Evolutionary conservation across 176 grass and related monocot genomes (phyloP).

Genomic region (Secale cereale): DNA sequence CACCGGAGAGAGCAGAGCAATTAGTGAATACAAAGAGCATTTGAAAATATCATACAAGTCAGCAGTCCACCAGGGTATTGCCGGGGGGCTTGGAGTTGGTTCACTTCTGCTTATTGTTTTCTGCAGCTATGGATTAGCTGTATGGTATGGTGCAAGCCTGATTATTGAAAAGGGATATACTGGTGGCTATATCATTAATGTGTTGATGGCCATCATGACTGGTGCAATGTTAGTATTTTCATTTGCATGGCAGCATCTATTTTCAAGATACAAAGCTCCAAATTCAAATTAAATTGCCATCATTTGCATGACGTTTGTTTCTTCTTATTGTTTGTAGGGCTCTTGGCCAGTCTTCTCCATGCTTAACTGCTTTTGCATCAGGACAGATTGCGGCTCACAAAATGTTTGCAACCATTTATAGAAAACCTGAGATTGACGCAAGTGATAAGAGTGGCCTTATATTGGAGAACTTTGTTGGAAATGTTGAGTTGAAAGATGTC

Average conservation of each 20-base stretch:
- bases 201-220: constrained; percentile 60
- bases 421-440: constrained; percentile 43
- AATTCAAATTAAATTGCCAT: background rate
- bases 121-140: constrained; percentile 55
- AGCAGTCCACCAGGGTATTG: constrained; percentile 45
- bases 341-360: constrained; percentile 65
- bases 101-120: constrained; percentile 48
- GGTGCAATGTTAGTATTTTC: constrained; percentile 66
- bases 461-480: constrained; percentile 55
- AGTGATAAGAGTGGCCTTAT: constrained; percentile 40
- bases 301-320: background rate
- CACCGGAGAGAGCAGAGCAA: constrained; percentile 63
- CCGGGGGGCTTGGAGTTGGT: constrained; percentile 50
- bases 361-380: constrained; percentile 61
- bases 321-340: constrained; percentile 43
- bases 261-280: background rate
- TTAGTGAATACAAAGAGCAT: constrained; percentile 48
- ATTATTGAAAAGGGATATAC: constrained; percentile 69
- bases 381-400: constrained; percentile 63
- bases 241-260: background rate
- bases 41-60: constrained; percentile 48
- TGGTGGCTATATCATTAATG: constrained; percentile 69
- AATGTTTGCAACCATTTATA: constrained; percentile 66
- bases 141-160: constrained; percentile 64
- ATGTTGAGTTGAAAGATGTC: constrained; percentile 57